A percentile compares a stretch with the other conserved stretches of the same genome.
Conservation (phyloP, 352 stramenopile species). For the Bremia lactucae region DNA sequence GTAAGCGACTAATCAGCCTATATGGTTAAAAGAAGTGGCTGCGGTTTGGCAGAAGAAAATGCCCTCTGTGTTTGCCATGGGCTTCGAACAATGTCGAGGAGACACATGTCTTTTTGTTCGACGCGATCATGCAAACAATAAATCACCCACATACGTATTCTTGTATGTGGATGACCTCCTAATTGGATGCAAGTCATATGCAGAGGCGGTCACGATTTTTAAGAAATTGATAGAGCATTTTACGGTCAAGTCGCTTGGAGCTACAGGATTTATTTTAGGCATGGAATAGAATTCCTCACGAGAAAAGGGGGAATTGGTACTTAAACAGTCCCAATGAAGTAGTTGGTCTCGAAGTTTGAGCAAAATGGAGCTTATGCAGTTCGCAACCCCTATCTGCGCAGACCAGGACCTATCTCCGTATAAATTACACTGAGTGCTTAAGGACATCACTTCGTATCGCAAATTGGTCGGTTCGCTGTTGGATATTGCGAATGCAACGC, state of each 20-base stretch:
- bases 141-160: background rate
- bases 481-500: constrained; percentile 14
- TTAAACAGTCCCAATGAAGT: constrained; percentile 7
- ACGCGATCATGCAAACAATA: background rate
- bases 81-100: background rate
- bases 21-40: constrained; percentile 31
- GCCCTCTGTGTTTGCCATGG: background rate
- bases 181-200: background rate
- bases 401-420: background rate
- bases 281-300: constrained; percentile 7
- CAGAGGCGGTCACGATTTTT: background rate
- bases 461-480: constrained; percentile 8
- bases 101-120: constrained; percentile 3
- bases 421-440: background rate
- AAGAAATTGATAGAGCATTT: background rate
- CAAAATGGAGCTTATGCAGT: background rate
- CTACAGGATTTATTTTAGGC: background rate
- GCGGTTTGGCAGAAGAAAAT: constrained; percentile 21
- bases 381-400: background rate
- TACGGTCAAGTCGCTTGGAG: constrained; percentile 8
- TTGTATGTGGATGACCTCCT: constrained; percentile 6
- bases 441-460: background rate
- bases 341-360: constrained; percentile 1
- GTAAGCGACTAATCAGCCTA: constrained; percentile 10
- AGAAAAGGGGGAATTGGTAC: background rate